Base-by-base conservation (phyloP, 768 basidiomycete genomes). In the Leccinum obscurum region DNA sequence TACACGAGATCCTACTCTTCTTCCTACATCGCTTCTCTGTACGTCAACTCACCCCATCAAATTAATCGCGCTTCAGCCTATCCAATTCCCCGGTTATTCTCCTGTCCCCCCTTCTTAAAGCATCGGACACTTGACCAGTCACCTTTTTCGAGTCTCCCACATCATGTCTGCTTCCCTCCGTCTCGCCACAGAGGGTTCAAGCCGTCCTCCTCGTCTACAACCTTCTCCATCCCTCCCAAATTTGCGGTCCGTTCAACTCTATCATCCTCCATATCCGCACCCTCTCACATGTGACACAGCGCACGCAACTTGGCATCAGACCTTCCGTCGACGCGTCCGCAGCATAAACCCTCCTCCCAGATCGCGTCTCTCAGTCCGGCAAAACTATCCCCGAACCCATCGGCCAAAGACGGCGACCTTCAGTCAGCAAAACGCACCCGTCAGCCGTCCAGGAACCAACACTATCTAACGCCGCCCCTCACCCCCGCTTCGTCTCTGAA, bases 221-320 rank as follows among this genome's bases (percentile, higher is more conserved):
- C 83, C 84, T 55, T 85, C 87, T 6, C 87, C 87, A 9, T 89
- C 88, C 13, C 78, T 89, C 65, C 88, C 88, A 9, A 88, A 89
- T 69, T 78, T 89, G 63, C 83, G 86, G 87, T 87, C 52, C 59
- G 78, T 70, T 37, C 44, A 6, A 10, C 11, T 15, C 28, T 60
- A 11, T 20, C 15, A 3, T 49, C 54, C 14, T 52, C 7, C 37
- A 1, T 49, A 14, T 54, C 26, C 22, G 0, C 34, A 30, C 4
- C 44, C 52, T 56, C 52, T 53, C 32, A 57, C 68, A 72, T 68
- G 58, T 56, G 60, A 61, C 51, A 44, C 37, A 72, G 72, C 49
- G 62, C 62, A 10, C 66, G 74, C 51, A 72, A 72, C 32, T 24
- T 48, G 20, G 56, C 70, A 1, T 64, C 66, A 4, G 69, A 64